phyloP scores from a whole-genome alignment of 441 rosid genomes.

The Macaranga tanarius region DNA sequence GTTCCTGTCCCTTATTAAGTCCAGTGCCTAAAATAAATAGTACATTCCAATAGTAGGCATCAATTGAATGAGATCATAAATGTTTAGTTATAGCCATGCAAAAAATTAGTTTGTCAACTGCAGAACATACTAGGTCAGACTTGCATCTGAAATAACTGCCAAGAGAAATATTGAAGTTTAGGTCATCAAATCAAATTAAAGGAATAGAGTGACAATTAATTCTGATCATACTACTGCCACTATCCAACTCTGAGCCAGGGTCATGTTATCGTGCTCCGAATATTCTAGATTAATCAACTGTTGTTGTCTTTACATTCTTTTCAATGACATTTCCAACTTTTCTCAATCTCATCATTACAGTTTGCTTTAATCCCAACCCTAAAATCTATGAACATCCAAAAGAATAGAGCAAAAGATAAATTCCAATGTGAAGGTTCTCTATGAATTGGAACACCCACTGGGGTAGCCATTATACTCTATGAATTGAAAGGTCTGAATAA shows the following conservation, averaged over 20 bases:
- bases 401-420: background rate
- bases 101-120: background rate
- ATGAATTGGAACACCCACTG: background rate
- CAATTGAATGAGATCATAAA: background rate
- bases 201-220: background rate
- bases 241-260: background rate
- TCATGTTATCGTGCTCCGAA: background rate
- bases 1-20: slow-evolving; percentile 79
- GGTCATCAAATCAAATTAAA: slow-evolving; percentile 3
- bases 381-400: no score
- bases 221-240: slow-evolving; percentile 4
- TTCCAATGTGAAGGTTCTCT: background rate
- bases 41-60: slow-evolving; percentile 15
- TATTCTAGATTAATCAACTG: background rate
- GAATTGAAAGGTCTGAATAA: no score
- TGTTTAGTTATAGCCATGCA: background rate
- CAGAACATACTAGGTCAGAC: background rate
- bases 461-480: background rate
- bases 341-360: background rate
- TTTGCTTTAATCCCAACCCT: background rate
- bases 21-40: slow-evolving; percentile 62
- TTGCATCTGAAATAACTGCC: background rate
- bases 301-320: background rate
- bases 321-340: background rate
- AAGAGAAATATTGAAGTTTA: background rate